These are phyloP conservation scores for Teratosphaeria epicoccoides DNA, from an alignment of 2,329 filamentous ascomycete genomes.

Conservation along the genomic window DNA sequence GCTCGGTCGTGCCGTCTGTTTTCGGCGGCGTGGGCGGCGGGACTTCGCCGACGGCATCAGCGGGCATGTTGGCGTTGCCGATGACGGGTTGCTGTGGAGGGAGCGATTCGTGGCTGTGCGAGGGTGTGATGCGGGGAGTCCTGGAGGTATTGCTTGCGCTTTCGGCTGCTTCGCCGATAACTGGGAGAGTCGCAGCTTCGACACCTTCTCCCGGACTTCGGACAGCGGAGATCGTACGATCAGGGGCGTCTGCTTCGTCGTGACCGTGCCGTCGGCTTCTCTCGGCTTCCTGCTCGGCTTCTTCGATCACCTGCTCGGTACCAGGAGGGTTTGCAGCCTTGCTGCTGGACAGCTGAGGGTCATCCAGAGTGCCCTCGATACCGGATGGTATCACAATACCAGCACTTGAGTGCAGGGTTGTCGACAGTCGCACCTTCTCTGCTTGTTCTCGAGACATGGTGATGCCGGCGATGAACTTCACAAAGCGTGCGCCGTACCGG, in stretches of 20 bases:
- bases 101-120: slow-evolving; percentile 15
- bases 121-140: slow-evolving; percentile 12
- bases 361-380: slow-evolving; percentile 22
- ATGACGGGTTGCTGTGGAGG: slow-evolving; percentile 8
- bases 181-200: slow-evolving; percentile 55
- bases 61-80: slow-evolving; percentile 17
- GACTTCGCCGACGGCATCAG: slow-evolving; percentile 19
- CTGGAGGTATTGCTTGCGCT: slow-evolving; percentile 45
- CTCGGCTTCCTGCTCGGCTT: slow-evolving; percentile 51
- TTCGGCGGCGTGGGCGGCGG: slow-evolving; percentile 25
- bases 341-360: slow-evolving; percentile 30
- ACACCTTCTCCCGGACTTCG: slow-evolving; percentile 47
- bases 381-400: slow-evolving; percentile 11
- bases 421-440: slow-evolving; percentile 33
- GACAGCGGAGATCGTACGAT: slow-evolving; percentile 49
- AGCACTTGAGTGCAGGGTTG: slow-evolving; percentile 14
- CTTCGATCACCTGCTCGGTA: slow-evolving; percentile 46
- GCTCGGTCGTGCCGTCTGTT: slow-evolving; percentile 10
- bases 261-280: slow-evolving; percentile 43
- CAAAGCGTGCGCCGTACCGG: slow-evolving; percentile 85
- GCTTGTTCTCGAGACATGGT: slow-evolving; percentile 86
- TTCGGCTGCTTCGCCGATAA: slow-evolving; percentile 86
- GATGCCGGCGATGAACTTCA: slow-evolving; percentile 80
- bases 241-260: slow-evolving; percentile 48
- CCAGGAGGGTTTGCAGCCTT: slow-evolving; percentile 28